Conservation (phyloP, 73 alveolate genomes). For the Paramecium octaurelia region DNA sequence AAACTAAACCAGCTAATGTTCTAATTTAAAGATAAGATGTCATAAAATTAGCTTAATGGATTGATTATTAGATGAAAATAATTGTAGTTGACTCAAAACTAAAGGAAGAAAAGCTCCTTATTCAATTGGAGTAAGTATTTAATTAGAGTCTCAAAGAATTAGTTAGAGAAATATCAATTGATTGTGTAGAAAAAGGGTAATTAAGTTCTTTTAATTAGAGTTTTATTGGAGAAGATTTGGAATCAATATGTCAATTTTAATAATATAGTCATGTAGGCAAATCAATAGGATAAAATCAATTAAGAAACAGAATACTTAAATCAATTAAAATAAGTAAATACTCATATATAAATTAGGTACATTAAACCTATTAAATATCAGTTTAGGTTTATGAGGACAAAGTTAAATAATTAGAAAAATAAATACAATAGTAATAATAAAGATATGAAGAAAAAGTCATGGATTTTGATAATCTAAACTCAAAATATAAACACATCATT, state of each 20-base stretch:
- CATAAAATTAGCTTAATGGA: conserved; percentile 46
- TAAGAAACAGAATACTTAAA: conserved; percentile 19
- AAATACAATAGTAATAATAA: background rate
- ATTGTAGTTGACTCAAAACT: background rate
- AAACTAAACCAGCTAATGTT: background rate
- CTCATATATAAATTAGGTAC: background rate
- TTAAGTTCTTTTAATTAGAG: background rate
- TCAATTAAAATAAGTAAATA: background rate
- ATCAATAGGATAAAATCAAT: background rate
- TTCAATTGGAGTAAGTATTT: background rate
- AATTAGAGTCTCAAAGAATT: conserved; percentile 35
- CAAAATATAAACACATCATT: background rate
- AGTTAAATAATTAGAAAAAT: background rate
- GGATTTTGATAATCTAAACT: background rate
- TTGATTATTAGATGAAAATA: background rate
- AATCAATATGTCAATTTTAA: background rate
- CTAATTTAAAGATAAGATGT: conserved; percentile 31
- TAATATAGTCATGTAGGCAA: background rate
- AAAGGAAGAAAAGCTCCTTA: background rate
- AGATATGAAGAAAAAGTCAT: background rate
- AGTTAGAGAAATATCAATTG: conserved; percentile 28
- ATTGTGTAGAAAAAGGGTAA: conserved; percentile 49
- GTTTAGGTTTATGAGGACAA: background rate
- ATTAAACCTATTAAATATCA: conserved; percentile 15
- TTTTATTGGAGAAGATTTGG: conserved; percentile 40